These are phyloP conservation scores for Hymenoscyphus scutula DNA, from an alignment of 2,329 filamentous ascomycete species.

Conservation along the genomic window DNA sequence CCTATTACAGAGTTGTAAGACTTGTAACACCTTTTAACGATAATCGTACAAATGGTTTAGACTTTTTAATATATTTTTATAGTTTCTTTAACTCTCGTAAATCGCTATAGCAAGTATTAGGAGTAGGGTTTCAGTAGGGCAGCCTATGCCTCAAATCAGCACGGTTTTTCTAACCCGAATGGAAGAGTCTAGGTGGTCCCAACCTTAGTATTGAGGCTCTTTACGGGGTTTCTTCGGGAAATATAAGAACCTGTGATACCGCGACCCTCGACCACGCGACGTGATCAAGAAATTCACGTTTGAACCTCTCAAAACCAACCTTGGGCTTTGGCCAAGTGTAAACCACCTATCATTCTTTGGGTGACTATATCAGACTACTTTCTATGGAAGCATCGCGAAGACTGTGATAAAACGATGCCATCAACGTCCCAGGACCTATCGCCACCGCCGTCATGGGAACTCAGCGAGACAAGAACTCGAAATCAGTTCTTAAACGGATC, in stretches of 20 bases:
- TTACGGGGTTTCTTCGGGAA: background rate
- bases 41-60: too few species aligned
- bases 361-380: background rate
- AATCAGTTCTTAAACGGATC: constrained; percentile 59
- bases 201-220: too few species aligned
- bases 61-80: too few species aligned
- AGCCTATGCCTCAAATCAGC: too few species aligned
- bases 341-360: background rate
- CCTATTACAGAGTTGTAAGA: too few species aligned
- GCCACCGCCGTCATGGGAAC: constrained; percentile 49
- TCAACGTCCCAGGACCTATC: background rate
- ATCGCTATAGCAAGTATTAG: too few species aligned
- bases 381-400: background rate
- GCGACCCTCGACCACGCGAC: too few species aligned
- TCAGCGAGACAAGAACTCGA: constrained; percentile 62
- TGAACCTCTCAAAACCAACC: background rate
- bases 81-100: too few species aligned
- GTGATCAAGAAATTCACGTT: background rate
- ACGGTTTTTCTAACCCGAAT: too few species aligned
- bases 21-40: too few species aligned
- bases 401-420: background rate
- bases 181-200: too few species aligned
- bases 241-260: background rate
- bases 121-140: too few species aligned
- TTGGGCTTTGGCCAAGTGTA: background rate